Evolutionary conservation across 805 yeast species (phyloP), one percentile per base, ranked within the genome.

Genomic region (Wickerhamiella australiensis): DNA sequence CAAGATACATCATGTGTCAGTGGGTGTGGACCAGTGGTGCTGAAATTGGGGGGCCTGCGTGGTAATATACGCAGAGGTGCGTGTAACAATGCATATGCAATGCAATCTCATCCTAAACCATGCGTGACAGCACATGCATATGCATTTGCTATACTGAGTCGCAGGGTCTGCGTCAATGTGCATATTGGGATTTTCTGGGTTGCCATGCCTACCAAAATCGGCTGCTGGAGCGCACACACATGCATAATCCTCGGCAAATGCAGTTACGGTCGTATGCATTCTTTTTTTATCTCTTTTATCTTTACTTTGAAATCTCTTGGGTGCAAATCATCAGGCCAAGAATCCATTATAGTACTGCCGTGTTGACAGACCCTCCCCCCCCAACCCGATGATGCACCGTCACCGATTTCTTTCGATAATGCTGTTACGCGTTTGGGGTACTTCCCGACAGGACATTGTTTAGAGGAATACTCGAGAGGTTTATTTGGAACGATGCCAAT

Each of bases 61-160:
- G 38, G 27, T 43, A 31, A 43, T 43, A 43, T 43, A 43, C 29
- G 44, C 25, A 23, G 23, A 15, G 20, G 27, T 45, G 47, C 40
- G 25, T 45, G 47, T 45, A 36, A 41, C 44, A 35, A 15, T 35
- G 47, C 47, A 45, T 45, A 45, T 45, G 47, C 47, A 43, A 36
- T 45, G 47, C 47, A 20, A 13, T 36, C 26, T 20, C 26, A 35
- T 36, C 47, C 41, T 35, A 35, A 35, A 22, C 47, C 29, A 21
- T 17, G 26, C 33, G 33, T 33, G 21, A 29, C 37, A n/a, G 37
- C 31, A 21, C 46, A 42, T 42, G 42, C 22, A 18, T 37, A 23
- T 45, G 27, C 38, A 33, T 44, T 33, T 33, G 35, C 35, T 31
- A 8, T 13, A 31, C 35, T 31, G 35, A 31, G 35, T 31, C 35